Base-by-base conservation (phyloP, 2,329 filamentous ascomycete species). In the Orbilia brochopaga region DNA sequence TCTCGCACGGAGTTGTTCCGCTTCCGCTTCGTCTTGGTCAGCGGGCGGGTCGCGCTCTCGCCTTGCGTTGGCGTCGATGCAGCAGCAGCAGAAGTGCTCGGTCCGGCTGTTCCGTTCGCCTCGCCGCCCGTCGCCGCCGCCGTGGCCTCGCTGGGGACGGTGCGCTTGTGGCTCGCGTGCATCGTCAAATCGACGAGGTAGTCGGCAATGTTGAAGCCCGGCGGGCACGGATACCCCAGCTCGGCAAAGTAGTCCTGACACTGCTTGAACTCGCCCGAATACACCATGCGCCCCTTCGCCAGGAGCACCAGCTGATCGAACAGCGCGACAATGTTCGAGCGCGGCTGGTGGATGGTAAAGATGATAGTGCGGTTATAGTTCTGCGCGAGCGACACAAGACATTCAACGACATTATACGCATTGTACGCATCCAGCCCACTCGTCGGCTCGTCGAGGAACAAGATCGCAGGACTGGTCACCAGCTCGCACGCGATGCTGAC, bases 191-290 rank as follows among this genome's bases (percentile, higher is more conserved):
- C 94, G 30, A 99, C 92, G 3, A 99, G 85, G 78, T 97, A 99
- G 79, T 99, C 94, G 2, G 94, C 94, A 79, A 99, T 97, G 77
- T 99, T 99, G 85, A 97, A 99, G 1, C 95, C 95, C 23, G 92
- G 89, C 10, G 94, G 94, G 78, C 95, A 99, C 54, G 90, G 83
- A 79, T 97, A 99, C 48, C 94, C 95, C 73, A 96, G 88, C 52
- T 87, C 85, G 77, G 97, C 91, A 76, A 99, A 99, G 78, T 97
- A 99, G 19, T 86, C 83, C 79, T 99, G 94, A 78, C 94, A 99
- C 74, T 88, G 88, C 1, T 86, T 83, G 78, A 97, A 96, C 0
- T 91, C 90, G 0, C 94, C 94, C 1, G 94, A 97, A 79, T 95
- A 99, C 6, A 99, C 94, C 0, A 91, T 90, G 76, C 88, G 88